Conservation (phyloP, 2,329 filamentous ascomycete species). For the Hirsutella thompsonii region DNA sequence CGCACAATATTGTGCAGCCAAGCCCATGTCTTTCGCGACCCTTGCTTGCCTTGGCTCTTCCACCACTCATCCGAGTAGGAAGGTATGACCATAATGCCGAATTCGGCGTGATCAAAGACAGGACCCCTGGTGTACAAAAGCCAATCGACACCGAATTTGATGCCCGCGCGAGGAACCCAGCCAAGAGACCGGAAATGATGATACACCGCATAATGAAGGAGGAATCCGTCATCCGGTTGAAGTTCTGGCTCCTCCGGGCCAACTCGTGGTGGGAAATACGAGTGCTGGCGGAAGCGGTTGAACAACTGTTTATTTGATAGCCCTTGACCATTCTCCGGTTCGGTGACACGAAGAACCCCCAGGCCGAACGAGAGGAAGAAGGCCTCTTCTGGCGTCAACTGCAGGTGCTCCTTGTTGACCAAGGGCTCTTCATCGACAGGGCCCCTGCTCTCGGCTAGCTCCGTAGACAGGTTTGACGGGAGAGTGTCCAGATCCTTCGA, state of each 20-base stretch:
- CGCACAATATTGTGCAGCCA: slow-evolving; percentile 85
- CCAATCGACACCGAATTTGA: slow-evolving; percentile 93
- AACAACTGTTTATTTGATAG: slow-evolving; percentile 48
- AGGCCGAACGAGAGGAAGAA: slow-evolving; percentile 81
- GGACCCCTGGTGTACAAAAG: slow-evolving; percentile 89
- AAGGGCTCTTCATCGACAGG: slow-evolving; percentile 11
- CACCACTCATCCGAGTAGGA: slow-evolving; percentile 68
- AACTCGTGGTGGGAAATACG: slow-evolving; percentile 50
- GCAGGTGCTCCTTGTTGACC: slow-evolving; percentile 65
- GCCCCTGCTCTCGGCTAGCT: background rate
- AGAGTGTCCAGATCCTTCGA: background rate
- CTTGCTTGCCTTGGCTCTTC: slow-evolving; percentile 40
- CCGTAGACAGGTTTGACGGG: background rate
- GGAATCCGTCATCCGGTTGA: slow-evolving; percentile 68
- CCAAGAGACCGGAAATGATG: slow-evolving; percentile 93
- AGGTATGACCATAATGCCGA: slow-evolving; percentile 73
- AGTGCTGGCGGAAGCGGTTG: slow-evolving; percentile 53
- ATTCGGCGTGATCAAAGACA: slow-evolving; percentile 90
- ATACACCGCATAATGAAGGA: slow-evolving; percentile 79
- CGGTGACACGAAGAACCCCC: slow-evolving; percentile 54
- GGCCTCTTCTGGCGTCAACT: slow-evolving; percentile 78
- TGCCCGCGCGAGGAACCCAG: slow-evolving; percentile 84
- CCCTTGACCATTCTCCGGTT: slow-evolving; percentile 28
- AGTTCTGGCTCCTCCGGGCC: slow-evolving; percentile 27
- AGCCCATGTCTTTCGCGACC: slow-evolving; percentile 50